Conservation (phyloP, 192 early-diverging fungal species). For the Coemansia sp. region DNA sequence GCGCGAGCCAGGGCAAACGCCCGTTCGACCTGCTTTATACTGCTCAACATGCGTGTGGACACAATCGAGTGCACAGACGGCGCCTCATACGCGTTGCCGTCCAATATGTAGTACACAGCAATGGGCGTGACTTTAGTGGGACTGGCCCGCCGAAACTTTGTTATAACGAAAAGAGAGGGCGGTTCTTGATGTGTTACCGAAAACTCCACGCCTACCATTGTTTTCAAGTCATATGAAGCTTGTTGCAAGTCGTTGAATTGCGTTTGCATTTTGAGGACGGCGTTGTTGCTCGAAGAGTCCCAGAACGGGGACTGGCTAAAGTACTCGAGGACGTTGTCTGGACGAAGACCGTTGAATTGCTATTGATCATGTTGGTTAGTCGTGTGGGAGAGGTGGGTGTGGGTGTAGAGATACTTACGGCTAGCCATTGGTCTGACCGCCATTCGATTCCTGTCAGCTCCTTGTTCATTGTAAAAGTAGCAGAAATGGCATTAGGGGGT, state of each 20-base stretch:
- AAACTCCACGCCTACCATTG: slow-evolving; percentile 79
- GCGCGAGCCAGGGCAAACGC: slow-evolving; percentile 44
- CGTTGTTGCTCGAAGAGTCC: slow-evolving; percentile 78
- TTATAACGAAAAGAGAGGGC: slow-evolving; percentile 67
- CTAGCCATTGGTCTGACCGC: slow-evolving; percentile 62
- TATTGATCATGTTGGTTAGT: slow-evolving; percentile 5
- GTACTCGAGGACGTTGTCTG: slow-evolving; percentile 76
- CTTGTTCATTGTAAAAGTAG: slow-evolving; percentile 20
- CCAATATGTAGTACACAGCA: slow-evolving; percentile 62
- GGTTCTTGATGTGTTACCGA: slow-evolving; percentile 66
- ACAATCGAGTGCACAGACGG: slow-evolving; percentile 71
- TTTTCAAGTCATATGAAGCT: slow-evolving; percentile 48
- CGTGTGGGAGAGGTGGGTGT: background rate
- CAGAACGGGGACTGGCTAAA: slow-evolving; percentile 81
- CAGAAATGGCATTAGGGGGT: background rate
- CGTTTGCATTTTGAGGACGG: slow-evolving; percentile 77
- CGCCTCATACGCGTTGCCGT: slow-evolving; percentile 72
- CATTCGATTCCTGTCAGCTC: slow-evolving; percentile 65
- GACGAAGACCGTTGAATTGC: slow-evolving; percentile 67
- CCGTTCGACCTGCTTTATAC: slow-evolving; percentile 39
- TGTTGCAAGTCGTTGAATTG: slow-evolving; percentile 72
- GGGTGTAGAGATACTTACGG: slow-evolving; percentile 1
- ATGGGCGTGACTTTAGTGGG: slow-evolving; percentile 57
- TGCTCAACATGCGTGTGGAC: slow-evolving; percentile 65
- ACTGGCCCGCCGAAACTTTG: slow-evolving; percentile 64